Conservation (phyloP, 2,329 filamentous ascomycete species). For the Tympanopsis confertula region DNA sequence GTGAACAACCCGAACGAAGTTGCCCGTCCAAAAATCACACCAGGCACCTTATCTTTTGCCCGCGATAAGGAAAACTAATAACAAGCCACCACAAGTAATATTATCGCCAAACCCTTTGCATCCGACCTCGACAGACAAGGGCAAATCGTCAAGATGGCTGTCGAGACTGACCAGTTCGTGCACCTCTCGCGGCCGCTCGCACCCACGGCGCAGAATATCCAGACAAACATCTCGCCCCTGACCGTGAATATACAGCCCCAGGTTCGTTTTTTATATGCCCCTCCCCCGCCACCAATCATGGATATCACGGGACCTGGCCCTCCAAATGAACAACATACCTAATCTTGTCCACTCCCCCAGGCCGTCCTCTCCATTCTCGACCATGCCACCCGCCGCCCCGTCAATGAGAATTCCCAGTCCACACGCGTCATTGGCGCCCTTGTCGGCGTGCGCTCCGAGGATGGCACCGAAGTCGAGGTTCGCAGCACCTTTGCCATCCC, state of each 20-base stretch:
- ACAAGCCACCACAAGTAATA: too few relatives aligned
- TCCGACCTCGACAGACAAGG: too few relatives aligned
- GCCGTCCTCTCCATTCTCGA: conserved; percentile 72
- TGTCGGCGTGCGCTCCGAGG: conserved; percentile 84
- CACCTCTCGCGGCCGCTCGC: conserved; percentile 89
- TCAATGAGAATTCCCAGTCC: conserved; percentile 58
- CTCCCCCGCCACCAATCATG: neutral
- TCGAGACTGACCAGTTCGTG: conserved; percentile 72
- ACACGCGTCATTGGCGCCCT: conserved; percentile 95
- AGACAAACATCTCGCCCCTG: conserved; percentile 80
- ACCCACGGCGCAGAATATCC: conserved; percentile 66
- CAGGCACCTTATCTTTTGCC: too few relatives aligned
- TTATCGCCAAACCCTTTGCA: too few relatives aligned
- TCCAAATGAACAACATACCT: conserved; percentile 2
- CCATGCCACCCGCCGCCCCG: conserved; percentile 81
- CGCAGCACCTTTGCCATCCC: conserved; percentile 94
- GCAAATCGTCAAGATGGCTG: conserved; percentile 62
- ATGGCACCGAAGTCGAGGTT: conserved; percentile 93
- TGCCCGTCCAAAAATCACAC: too few relatives aligned
- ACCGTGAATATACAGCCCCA: conserved; percentile 91
- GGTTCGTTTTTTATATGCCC: conserved; percentile 38
- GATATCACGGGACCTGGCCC: neutral
- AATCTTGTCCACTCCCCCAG: conserved; percentile 18
- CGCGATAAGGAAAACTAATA: too few relatives aligned
- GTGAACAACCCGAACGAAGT: too few relatives aligned